These are phyloP conservation scores for Ulota crispa DNA, from an alignment of 225 moss, liverwort and hornwort species.

Conservation along the genomic window DNA sequence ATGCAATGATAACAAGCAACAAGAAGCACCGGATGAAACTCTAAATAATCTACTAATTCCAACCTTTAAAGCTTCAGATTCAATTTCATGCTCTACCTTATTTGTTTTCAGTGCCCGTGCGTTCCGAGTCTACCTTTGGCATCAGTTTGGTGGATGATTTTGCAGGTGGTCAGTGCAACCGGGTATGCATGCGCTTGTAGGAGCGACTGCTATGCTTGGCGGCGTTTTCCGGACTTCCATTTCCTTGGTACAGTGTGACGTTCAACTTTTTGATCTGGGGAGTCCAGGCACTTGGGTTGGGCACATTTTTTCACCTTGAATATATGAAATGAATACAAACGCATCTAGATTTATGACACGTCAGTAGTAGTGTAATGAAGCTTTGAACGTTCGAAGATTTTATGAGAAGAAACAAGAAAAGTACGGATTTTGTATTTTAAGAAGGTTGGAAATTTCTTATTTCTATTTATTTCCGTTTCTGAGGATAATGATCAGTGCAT, in stretches of 20 bases:
- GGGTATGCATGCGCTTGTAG: slow-evolving; percentile 90
- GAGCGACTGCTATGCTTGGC: slow-evolving; percentile 84
- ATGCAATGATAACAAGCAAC: too few species aligned
- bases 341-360: neutral
- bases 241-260: slow-evolving; percentile 57
- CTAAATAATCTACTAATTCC: neutral
- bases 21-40: too few species aligned
- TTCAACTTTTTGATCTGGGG: neutral
- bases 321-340: neutral
- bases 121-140: neutral
- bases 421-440: neutral
- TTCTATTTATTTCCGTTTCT: neutral
- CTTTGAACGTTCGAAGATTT: neutral
- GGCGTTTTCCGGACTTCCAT: slow-evolving; percentile 83
- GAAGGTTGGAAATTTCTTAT: neutral
- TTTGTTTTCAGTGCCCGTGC: neutral
- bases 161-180: slow-evolving; percentile 72
- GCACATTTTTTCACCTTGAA: neutral
- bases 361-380: neutral
- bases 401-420: neutral
- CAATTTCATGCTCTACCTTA: neutral
- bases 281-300: neutral
- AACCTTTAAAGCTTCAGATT: neutral
- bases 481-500: slow-evolving; percentile 4
- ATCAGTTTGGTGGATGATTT: slow-evolving; percentile 16